Conservation (phyloP, 1,284 basidiomycete genomes). For the Chiua sp. region DNA sequence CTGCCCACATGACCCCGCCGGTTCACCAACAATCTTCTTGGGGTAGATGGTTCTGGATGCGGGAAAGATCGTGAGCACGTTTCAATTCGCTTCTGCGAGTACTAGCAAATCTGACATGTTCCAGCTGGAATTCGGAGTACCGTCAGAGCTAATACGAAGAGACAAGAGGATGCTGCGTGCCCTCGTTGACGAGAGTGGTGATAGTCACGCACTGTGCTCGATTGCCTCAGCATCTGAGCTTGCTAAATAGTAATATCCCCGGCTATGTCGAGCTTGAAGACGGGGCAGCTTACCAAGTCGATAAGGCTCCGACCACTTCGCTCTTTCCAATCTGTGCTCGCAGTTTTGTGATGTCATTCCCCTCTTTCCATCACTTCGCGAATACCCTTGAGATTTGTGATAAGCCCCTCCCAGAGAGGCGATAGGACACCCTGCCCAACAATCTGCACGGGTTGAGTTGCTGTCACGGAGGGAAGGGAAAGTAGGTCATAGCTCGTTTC, state of each 20-base stretch:
- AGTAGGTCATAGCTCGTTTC: constrained; percentile 90
- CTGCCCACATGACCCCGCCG: too few species aligned
- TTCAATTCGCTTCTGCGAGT: too few species aligned
- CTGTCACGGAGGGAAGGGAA: constrained; percentile 69
- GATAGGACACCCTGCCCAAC: constrained; percentile 68
- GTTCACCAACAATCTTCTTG: too few species aligned
- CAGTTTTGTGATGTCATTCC: constrained; percentile 88
- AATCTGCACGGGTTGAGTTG: constrained; percentile 72
- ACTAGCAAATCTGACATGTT: constrained; percentile 17
- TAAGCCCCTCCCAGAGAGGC: constrained; percentile 89
- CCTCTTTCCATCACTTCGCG: constrained; percentile 85
- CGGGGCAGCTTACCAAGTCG: too few species aligned
- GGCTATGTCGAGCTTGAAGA: constrained; percentile 92
- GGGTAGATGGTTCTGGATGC: too few species aligned
- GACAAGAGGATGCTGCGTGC: too few species aligned
- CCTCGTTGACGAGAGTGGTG: too few species aligned
- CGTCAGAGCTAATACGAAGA: too few species aligned
- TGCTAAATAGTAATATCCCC: too few species aligned
- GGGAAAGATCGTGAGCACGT: too few species aligned
- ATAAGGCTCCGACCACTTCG: constrained; percentile 92
- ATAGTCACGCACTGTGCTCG: constrained; percentile 36
- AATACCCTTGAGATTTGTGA: constrained; percentile 88
- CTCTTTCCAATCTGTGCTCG: constrained; percentile 98
- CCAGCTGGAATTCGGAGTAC: too few species aligned
- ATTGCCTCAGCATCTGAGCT: too few species aligned